These are phyloP conservation scores for Proliferodiscus dingleyae DNA, from an alignment of 2,329 filamentous ascomycete genomes.

Conservation along the genomic window DNA sequence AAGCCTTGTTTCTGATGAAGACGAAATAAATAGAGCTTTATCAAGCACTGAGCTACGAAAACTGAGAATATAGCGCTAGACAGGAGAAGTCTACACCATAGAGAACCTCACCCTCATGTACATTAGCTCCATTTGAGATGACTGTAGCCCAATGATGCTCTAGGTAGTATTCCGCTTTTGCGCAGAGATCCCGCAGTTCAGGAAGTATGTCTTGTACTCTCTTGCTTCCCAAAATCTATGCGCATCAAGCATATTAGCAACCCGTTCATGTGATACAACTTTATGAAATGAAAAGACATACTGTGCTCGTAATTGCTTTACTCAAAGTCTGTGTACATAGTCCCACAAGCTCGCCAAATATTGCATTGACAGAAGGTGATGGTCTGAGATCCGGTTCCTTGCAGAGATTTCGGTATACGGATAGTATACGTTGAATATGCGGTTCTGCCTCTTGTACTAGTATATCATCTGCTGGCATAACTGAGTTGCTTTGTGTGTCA, in stretches of 20 bases:
- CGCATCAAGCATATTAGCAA: no score
- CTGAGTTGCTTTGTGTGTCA: background rate
- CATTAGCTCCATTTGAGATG: slow-evolving; percentile 25
- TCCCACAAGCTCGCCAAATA: slow-evolving; percentile 35
- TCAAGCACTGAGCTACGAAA: no score
- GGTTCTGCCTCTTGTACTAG: background rate
- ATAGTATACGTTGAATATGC: background rate
- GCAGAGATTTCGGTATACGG: slow-evolving; percentile 7
- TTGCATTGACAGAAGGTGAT: slow-evolving; percentile 29
- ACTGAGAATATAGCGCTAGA: no score
- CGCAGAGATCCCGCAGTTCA: slow-evolving; percentile 38
- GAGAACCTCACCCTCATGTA: slow-evolving; percentile 20
- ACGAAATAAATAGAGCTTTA: no score
- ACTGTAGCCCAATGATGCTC: slow-evolving; percentile 40
- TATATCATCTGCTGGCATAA: background rate
- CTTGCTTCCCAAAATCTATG: slow-evolving; percentile 33
- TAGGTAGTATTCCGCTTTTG: slow-evolving; percentile 40
- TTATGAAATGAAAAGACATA: slow-evolving; percentile 8
- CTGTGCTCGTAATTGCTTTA: slow-evolving; percentile 20
- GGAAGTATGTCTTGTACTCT: slow-evolving; percentile 32
- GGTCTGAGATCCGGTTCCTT: slow-evolving; percentile 28
- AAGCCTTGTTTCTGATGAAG: no score
- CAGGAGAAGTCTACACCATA: no score
- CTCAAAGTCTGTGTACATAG: slow-evolving; percentile 32
- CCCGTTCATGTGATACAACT: background rate